phyloP scores from a whole-genome alignment of 164 flowering plant species.

The Sedum album region DNA sequence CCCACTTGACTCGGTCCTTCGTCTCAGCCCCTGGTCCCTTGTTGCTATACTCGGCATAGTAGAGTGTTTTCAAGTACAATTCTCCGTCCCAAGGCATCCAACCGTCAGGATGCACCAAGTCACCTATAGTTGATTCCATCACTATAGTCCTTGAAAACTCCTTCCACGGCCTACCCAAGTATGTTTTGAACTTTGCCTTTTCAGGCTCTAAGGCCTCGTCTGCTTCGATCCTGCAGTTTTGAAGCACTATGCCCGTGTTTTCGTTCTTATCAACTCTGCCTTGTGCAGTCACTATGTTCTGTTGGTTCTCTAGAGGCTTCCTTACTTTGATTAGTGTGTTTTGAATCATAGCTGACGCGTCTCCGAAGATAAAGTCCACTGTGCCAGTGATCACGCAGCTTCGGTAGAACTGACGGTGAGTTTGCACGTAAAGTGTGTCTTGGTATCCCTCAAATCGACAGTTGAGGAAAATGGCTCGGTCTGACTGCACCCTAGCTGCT shows the following conservation, averaged over 20 bases:
- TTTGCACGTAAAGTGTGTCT: slow-evolving; percentile 28
- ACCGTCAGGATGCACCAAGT: slow-evolving; percentile 28
- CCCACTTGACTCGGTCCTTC: slow-evolving; percentile 2
- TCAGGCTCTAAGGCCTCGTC: slow-evolving; percentile 12
- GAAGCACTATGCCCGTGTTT: slow-evolving; percentile 30
- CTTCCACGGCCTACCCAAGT: slow-evolving; percentile 38
- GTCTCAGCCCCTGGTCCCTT: slow-evolving; percentile 3
- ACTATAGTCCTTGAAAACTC: slow-evolving; percentile 28
- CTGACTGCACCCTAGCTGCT: slow-evolving; percentile 37
- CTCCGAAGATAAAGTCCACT: slow-evolving; percentile 32
- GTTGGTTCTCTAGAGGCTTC: slow-evolving; percentile 25
- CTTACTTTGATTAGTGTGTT: slow-evolving; percentile 24
- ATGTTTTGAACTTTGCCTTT: slow-evolving; percentile 16
- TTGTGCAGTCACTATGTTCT: slow-evolving; percentile 29
- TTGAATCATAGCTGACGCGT: slow-evolving; percentile 32
- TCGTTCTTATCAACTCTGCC: slow-evolving; percentile 24
- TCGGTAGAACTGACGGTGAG: slow-evolving; percentile 34
- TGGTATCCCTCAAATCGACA: slow-evolving; percentile 37
- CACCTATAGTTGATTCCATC: slow-evolving; percentile 28
- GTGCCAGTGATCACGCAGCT: slow-evolving; percentile 30
- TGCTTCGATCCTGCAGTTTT: slow-evolving; percentile 22
- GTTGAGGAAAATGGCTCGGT: slow-evolving; percentile 28
- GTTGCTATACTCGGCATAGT: neutral
- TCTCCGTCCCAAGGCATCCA: slow-evolving; percentile 15
- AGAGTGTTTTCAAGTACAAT: neutral